These are phyloP conservation scores for Pyrenopolyporus hunteri DNA, from an alignment of 495 filamentous ascomycete species.

Conservation along the genomic window DNA sequence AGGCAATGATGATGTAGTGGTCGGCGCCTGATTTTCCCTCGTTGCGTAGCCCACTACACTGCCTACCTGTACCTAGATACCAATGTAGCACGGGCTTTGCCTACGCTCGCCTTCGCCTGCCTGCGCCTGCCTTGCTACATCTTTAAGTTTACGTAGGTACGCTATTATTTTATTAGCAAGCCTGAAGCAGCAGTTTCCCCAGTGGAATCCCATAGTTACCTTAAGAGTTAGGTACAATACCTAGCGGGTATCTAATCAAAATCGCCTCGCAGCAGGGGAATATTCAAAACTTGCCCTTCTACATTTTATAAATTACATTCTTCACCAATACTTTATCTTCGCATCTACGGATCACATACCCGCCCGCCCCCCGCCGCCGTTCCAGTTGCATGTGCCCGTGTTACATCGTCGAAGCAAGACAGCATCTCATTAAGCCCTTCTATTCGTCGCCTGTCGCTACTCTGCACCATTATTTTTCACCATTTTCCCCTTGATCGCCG, in stretches of 20 bases:
- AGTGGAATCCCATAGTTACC: no score
- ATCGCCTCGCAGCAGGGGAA: no score
- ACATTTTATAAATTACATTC: background rate
- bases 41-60: background rate
- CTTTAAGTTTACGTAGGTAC: no score
- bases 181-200: no score
- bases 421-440: conserved; percentile 7
- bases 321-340: conserved; percentile 8
- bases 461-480: conserved; percentile 29
- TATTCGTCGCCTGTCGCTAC: conserved; percentile 32
- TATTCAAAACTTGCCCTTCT: no score
- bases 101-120: no score
- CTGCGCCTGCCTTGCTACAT: no score
- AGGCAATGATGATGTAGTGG: conserved; percentile 36
- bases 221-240: no score
- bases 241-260: no score
- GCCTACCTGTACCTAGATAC: no score
- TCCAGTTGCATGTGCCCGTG: conserved; percentile 36
- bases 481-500: conserved; percentile 34
- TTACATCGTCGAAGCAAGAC: conserved; percentile 35
- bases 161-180: no score
- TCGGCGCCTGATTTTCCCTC: conserved; percentile 11
- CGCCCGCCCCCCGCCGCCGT: conserved; percentile 17
- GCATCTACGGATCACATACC: conserved; percentile 32
- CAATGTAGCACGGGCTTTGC: no score